Conservation (phyloP, 2,329 filamentous ascomycete species). For the Torrubiellomyces zombiae region DNA sequence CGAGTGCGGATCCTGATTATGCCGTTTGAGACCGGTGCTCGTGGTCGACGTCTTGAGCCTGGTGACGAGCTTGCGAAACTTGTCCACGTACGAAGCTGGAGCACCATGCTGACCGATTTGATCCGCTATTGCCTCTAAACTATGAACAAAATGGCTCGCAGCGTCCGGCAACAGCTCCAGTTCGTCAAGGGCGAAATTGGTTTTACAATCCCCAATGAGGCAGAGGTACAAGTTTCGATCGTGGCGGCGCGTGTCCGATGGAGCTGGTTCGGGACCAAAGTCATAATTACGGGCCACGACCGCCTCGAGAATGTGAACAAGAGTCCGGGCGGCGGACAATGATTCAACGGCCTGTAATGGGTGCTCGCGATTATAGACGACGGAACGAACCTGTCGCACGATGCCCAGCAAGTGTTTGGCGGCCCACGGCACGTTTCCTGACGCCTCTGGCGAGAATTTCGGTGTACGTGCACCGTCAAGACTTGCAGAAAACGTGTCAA, state of each 20-base stretch:
- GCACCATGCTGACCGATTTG: constrained; percentile 17
- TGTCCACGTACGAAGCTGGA: constrained; percentile 18
- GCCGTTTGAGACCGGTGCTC: constrained; percentile 16
- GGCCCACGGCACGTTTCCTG: constrained; percentile 30
- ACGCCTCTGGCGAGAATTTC: constrained; percentile 12
- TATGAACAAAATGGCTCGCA: constrained; percentile 24
- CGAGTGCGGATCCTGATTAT: constrained; percentile 9
- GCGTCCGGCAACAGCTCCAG: constrained; percentile 26
- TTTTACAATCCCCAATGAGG: constrained; percentile 27
- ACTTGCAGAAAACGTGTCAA: constrained; percentile 17
- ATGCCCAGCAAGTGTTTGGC: constrained; percentile 27
- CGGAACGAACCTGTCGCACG: constrained; percentile 23
- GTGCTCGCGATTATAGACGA: constrained; percentile 20
- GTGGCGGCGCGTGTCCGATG: constrained; percentile 9
- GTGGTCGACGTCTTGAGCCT: constrained; percentile 13
- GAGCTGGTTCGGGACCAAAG: constrained; percentile 19
- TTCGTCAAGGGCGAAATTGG: constrained; percentile 27
- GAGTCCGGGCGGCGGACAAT: constrained; percentile 26
- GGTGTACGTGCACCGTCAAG: background rate
- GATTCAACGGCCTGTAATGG: constrained; percentile 22
- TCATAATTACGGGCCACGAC: constrained; percentile 27
- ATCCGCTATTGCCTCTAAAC: constrained; percentile 17
- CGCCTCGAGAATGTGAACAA: constrained; percentile 29
- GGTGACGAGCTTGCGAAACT: constrained; percentile 15
- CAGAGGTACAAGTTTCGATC: constrained; percentile 30